Base-by-base conservation (phyloP, 2,329 filamentous ascomycete genomes). In the Phyllosticta paracitricarpa region DNA sequence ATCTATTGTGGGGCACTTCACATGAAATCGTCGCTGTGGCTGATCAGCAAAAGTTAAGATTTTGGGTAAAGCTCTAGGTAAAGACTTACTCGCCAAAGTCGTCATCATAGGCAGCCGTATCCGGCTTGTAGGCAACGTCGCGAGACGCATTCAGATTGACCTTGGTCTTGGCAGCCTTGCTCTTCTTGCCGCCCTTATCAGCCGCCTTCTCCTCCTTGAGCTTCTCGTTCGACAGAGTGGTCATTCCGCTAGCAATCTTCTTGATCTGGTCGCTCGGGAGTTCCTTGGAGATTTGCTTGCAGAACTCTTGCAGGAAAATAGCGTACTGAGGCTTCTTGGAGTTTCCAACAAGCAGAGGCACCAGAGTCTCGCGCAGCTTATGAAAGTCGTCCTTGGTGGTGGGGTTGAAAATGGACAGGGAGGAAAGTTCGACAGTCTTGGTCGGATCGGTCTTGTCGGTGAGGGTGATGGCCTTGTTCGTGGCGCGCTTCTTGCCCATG, bases 191-290 rank as follows among this genome's bases (percentile, higher is more conserved):
- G 60, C 89, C 87, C 82, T 96, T 97, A 66, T 96, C 91, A 3
- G 89, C 85, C 3, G 88, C 86, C 83, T 97, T 97, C 83, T 99
- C 94, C 76, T 97, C 92, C 81, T 91, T 95, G 88, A 97, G 88
- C 83, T 96, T 97, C 84, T 97, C 94, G 74, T 99, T 99, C 73
- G 90, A 84, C 61, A 96, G 82, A 4, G 91, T 88, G n/a, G 92
- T 96, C 70, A 99, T 77, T 4, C 84, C 83, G 75, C 89, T 95
- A 12, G 91, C 85, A 66, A 96, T 84, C 82, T 97, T 97, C 84
- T 97, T 97, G 77, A 97, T 92, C 78, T 97, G 91, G 62, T 94
- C 88, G 72, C 90, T 96, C 14, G 89, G 86, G 66, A 99, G 77
- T 28, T 96, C 92, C 77, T 91, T 92, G 68, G 87, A 84, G 54